Conservation (phyloP, 2,329 filamentous ascomycete genomes). For the Diaporthe sp. region DNA sequence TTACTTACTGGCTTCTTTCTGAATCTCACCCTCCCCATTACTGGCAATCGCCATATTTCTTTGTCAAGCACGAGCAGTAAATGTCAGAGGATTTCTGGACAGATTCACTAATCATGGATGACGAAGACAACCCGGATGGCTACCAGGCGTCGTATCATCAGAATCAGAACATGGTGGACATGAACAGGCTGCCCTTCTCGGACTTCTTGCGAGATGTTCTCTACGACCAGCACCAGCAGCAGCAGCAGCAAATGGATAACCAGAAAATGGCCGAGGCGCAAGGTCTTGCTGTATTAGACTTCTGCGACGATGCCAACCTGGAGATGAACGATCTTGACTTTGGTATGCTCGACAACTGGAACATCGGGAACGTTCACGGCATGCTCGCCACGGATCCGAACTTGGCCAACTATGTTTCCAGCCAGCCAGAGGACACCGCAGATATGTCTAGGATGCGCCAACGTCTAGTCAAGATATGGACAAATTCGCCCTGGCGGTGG, state of each 20-base stretch:
- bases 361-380: constrained; percentile 53
- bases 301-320: constrained; percentile 63
- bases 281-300: constrained; percentile 62
- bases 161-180: constrained; percentile 45
- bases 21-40: neutral
- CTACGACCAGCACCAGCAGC: constrained; percentile 52
- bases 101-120: constrained; percentile 35
- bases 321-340: constrained; percentile 68
- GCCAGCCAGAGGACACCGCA: constrained; percentile 53
- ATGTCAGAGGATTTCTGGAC: neutral
- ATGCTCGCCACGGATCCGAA: constrained; percentile 40
- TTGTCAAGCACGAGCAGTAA: neutral
- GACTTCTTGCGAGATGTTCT: constrained; percentile 67
- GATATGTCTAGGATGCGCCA: constrained; percentile 63
- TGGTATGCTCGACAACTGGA: constrained; percentile 64
- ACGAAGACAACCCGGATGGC: constrained; percentile 41
- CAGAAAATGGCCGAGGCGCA: constrained; percentile 56
- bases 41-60: neutral
- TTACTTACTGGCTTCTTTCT: neutral
- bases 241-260: constrained; percentile 51
- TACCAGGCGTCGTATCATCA: constrained; percentile 42
- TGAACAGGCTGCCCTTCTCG: constrained; percentile 59
- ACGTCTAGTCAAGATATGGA: constrained; percentile 63
- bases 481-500: constrained; percentile 66
- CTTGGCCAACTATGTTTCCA: constrained; percentile 43